A percentile compares a stretch with the other conserved stretches of the same genome.
Conservation (phyloP, 2,329 filamentous ascomycete genomes). For the Zymoseptoria pseudotritici region DNA sequence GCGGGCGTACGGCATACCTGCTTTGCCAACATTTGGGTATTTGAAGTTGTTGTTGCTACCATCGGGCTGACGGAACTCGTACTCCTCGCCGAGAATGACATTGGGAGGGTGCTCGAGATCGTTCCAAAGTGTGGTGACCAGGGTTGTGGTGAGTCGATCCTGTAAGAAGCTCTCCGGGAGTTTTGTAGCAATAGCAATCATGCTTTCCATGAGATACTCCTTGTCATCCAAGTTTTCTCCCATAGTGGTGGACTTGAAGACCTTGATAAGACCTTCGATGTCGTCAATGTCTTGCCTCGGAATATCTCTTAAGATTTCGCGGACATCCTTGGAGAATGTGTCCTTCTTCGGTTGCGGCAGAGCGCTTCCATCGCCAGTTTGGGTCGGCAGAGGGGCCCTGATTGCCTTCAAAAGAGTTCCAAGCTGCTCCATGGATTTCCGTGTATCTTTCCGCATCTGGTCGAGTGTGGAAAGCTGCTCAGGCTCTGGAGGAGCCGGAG, state of each 20-base stretch:
- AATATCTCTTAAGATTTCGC: conserved; percentile 20
- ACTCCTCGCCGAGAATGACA: conserved; percentile 37
- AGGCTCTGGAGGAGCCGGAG: conserved; percentile 9
- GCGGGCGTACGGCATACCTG: conserved; percentile 61
- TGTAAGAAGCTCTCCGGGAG: conserved; percentile 36
- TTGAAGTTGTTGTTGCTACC: conserved; percentile 51
- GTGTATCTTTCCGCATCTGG: conserved; percentile 14
- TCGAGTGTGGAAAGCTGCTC: conserved; percentile 21
- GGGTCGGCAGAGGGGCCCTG: conserved; percentile 28
- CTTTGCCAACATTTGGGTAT: conserved; percentile 56
- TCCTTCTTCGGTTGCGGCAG: conserved; percentile 26
- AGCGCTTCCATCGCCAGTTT: conserved; percentile 40
- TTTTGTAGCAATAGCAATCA: conserved; percentile 42
- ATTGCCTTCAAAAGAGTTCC: conserved; percentile 26
- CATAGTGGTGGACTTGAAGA: conserved; percentile 31
- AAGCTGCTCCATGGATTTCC: conserved; percentile 21
- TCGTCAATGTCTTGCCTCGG: conserved; percentile 18
- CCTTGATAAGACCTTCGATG: conserved; percentile 32
- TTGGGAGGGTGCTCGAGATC: conserved; percentile 44
- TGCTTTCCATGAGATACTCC: conserved; percentile 52
- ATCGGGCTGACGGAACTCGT: conserved; percentile 42
- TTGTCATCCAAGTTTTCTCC: conserved; percentile 54
- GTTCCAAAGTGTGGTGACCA: conserved; percentile 42
- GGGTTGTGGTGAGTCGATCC: conserved; percentile 36
- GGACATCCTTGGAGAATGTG: conserved; percentile 16